Evolutionary conservation across 257 asterid genomes (phyloP).

Genomic region (Scutellaria barbata): DNA sequence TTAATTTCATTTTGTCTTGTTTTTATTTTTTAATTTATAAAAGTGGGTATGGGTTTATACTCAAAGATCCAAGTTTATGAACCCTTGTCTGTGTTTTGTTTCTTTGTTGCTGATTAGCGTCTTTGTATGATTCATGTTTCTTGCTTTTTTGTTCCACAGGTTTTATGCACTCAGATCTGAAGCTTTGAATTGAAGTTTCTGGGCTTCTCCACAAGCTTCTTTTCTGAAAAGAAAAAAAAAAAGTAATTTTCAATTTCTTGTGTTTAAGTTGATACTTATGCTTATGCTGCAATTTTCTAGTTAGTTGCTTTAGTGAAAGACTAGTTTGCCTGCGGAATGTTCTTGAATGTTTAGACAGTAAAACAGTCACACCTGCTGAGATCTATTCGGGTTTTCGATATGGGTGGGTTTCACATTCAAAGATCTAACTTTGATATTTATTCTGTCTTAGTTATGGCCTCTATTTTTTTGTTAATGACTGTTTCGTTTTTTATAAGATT

Average conservation of each 20-base stretch:
- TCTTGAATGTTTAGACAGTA: background rate
- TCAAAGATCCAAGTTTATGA: conserved; percentile 32
- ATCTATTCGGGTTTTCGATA: conserved; percentile 15
- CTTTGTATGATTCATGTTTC: conserved; percentile 29
- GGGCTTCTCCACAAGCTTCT: conserved; percentile 40
- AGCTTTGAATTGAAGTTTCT: conserved; percentile 42
- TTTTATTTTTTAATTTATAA: background rate
- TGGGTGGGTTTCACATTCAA: conserved; percentile 15
- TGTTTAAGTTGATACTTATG: background rate
- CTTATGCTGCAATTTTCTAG: background rate
- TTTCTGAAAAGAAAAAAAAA: background rate
- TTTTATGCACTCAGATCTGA: conserved; percentile 67
- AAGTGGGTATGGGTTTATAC: conserved; percentile 12
- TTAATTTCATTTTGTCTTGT: background rate
- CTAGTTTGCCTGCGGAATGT: conserved; percentile 3
- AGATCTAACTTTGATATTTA: background rate
- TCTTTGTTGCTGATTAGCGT: conserved; percentile 21
- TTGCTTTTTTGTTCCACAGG: conserved; percentile 34
- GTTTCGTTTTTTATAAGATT: background rate
- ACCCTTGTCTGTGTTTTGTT: background rate
- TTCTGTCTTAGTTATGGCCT: background rate
- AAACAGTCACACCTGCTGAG: conserved; percentile 2
- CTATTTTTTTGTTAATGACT: background rate
- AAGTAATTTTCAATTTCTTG: conserved; percentile 26
- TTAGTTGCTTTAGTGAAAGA: background rate